Base-by-base conservation (phyloP, 345 rosid species). In the Bruguiera sexangula region DNA sequence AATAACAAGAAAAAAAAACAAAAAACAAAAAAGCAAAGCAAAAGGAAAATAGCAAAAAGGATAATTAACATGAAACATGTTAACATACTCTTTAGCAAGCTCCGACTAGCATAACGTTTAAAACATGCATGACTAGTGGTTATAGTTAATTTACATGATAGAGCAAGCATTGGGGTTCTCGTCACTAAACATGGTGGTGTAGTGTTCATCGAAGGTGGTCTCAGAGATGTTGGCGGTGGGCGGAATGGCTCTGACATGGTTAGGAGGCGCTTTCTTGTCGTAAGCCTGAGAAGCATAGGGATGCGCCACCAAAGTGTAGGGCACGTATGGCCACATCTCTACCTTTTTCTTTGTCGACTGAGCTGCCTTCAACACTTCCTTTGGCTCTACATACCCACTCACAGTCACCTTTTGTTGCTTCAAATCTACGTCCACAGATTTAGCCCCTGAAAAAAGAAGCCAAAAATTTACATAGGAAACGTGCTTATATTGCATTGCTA, bases 271-370 rank as follows among this genome's bases (percentile, higher is more conserved):
- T 62, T 93, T 93, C 88, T 93, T 93, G 84, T 90, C 96, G 73
- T 93, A 93, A 51, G 96, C 93, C 58, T 84, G 92, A 39, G 98
- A 74, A 56, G 86, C 81, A 62, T 93, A 88, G 29, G 98, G 96
- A 71, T 88, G 70, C 2, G 88, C 73, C 69, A 86, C 98, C 67
- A 88, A 58, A 37, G 67, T 71, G 78, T 88, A 87, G 1, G 96
- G 96, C 11, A 88, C 93, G n/a, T 93, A 93, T 3, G 98, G 98
- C 98, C 98, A 93, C 46, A 83, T 53, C 87, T 93, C 98, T 60
- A 88, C 95, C 79, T 86, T 90, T 84, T 93, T 93, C 86, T 81
- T 93, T 0, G 96, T 93, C 11, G 96, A 65, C 78, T 88, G 75
- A 2, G 96, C 98, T 29, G 93, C 92, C 39, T 73, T 81, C 76